Percentiles rank a stretch among this genome's conserved stretches.
Conservation (phyloP, 208 protist genomes). For the Trypanosoma mega region DNA sequence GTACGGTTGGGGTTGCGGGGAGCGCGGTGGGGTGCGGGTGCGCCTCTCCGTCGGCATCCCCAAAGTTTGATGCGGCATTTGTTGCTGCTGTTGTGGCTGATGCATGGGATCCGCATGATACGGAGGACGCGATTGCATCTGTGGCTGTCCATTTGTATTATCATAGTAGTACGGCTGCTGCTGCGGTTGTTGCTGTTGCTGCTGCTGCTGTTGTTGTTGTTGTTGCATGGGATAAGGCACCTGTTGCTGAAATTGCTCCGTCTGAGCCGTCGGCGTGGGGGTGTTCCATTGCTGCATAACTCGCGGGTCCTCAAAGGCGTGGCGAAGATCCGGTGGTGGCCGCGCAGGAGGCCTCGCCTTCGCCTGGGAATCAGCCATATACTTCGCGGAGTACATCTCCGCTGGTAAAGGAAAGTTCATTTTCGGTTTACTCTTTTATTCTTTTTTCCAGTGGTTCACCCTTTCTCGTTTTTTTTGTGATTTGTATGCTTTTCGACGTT, state of each 20-base stretch:
- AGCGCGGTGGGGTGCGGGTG: constrained; percentile 24
- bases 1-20: constrained; percentile 15
- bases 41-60: constrained; percentile 19
- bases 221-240: constrained; percentile 17
- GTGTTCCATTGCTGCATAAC: constrained; percentile 22
- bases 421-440: not conserved
- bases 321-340: constrained; percentile 32
- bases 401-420: constrained; percentile 36
- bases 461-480: too few relatives aligned
- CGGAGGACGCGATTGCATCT: not conserved
- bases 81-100: constrained; percentile 9
- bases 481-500: too few relatives aligned
- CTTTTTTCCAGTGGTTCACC: too few relatives aligned
- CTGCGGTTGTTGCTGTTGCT: constrained; percentile 22
- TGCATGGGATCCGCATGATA: not conserved
- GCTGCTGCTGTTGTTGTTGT: constrained; percentile 7
- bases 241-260: constrained; percentile 14
- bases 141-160: not conserved
- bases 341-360: constrained; percentile 12
- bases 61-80: constrained; percentile 18
- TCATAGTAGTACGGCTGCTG: constrained; percentile 12
- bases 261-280: not conserved
- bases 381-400: constrained; percentile 24
- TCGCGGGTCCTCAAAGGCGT: constrained; percentile 56
- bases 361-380: not conserved